Evolutionary conservation across 331 rosid genomes (phyloP).

Genomic region (Pyracantha coccinea): DNA sequence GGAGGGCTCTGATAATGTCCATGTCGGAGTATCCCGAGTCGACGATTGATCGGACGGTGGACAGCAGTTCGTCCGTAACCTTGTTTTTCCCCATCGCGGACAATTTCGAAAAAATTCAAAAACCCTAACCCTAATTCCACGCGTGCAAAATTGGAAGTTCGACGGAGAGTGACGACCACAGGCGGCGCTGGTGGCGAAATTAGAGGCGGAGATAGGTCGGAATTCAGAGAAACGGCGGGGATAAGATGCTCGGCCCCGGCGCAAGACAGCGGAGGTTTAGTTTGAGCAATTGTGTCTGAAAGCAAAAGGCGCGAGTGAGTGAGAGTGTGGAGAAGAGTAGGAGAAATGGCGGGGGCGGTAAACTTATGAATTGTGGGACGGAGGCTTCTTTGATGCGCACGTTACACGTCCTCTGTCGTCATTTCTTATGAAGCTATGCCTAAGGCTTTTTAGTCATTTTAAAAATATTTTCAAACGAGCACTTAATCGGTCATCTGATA

Average conservation of each 20-base stretch:
- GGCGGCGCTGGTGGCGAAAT: background rate
- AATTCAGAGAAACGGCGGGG: background rate
- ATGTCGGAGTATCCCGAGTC: constrained; percentile 69
- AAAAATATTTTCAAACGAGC: too few relatives aligned
- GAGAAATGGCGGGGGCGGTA: constrained; percentile 4
- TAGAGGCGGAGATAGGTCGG: background rate
- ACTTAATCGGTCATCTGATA: too few relatives aligned
- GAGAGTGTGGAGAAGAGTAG: background rate
- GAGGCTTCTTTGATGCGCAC: background rate
- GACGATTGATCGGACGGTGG: constrained; percentile 74
- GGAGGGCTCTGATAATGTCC: constrained; percentile 90
- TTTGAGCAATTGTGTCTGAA: background rate
- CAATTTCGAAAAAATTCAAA: background rate
- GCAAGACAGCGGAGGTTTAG: background rate
- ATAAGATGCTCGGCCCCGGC: background rate
- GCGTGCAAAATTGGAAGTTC: background rate
- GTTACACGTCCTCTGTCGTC: background rate
- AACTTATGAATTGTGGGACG: background rate
- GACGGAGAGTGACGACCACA: background rate
- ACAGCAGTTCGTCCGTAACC: constrained; percentile 46
- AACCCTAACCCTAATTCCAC: constrained; percentile 44
- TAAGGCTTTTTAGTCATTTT: too few relatives aligned
- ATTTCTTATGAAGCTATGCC: too few relatives aligned
- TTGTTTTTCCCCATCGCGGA: constrained; percentile 51
- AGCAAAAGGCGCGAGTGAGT: constrained; percentile 36